Conservation (phyloP, 176 grass and related monocot species). For the Carex cristatella region DNA sequence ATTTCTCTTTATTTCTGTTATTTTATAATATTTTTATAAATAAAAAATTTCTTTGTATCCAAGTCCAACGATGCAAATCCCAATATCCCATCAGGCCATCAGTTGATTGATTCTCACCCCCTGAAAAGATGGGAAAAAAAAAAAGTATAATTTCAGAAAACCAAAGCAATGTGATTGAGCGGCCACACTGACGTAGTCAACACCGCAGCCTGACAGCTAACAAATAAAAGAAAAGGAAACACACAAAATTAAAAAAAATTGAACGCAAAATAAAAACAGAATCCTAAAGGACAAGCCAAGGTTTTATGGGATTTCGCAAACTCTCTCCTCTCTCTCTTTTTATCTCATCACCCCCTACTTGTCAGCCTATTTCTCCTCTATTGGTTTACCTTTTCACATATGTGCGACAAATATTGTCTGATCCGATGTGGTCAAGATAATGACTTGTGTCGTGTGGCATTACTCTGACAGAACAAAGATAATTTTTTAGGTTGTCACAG, state of each 20-base stretch:
- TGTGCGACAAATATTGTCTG: not conserved
- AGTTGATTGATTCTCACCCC: not conserved
- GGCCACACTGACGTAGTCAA: constrained; percentile 12
- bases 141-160: not conserved
- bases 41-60: not conserved
- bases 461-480: not conserved
- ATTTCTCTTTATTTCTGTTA: no score
- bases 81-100: not conserved
- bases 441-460: not conserved
- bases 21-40: no score
- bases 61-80: not conserved
- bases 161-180: not conserved
- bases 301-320: constrained; percentile 11
- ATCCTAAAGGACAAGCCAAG: constrained; percentile 8
- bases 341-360: not conserved
- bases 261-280: not conserved
- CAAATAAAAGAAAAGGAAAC: not conserved
- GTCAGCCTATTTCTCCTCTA: not conserved
- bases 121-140: not conserved
- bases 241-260: not conserved
- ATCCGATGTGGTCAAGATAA: not conserved
- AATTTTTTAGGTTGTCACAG: not conserved
- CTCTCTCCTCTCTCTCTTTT: not conserved
- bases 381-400: not conserved
- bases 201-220: not conserved